Percentiles rank a stretch among this genome's conserved stretches.
Conservation (phyloP, 1,139 yeast genomes). For the Zygosaccharomyces pseudobailii region DNA sequence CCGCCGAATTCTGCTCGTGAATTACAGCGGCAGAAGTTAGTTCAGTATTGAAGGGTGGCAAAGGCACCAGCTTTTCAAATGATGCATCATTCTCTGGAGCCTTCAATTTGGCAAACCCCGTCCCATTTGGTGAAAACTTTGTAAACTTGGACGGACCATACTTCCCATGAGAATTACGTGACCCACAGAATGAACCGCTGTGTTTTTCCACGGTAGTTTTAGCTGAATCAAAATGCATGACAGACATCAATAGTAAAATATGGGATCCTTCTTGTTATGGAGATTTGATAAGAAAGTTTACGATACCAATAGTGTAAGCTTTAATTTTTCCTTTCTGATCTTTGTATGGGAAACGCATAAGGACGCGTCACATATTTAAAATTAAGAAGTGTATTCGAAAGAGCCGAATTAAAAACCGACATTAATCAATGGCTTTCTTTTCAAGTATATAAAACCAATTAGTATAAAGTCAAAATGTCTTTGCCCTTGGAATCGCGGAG, state of each 20-base stretch:
- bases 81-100: not conserved
- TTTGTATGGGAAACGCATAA: not conserved
- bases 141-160: not conserved
- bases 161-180: conserved; percentile 4
- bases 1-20: conserved; percentile 7
- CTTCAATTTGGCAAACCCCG: not conserved
- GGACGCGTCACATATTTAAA: conserved; percentile 2
- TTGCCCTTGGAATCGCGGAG: no score
- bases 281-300: no score
- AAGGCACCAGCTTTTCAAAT: not conserved
- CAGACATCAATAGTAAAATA: no score
- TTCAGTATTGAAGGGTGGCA: not conserved
- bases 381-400: no score
- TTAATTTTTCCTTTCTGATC: not conserved
- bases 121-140: not conserved
- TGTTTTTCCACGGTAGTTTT: conserved; percentile 3
- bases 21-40: not conserved
- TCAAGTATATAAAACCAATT: no score
- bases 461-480: no score
- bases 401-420: no score
- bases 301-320: not conserved
- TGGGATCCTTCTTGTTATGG: no score
- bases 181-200: conserved; percentile 7
- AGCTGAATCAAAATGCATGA: no score
- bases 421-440: no score